These are phyloP conservation scores for Kluyveromyces aestuarii DNA, from an alignment of 805 yeast genomes.

Conservation along the genomic window DNA sequence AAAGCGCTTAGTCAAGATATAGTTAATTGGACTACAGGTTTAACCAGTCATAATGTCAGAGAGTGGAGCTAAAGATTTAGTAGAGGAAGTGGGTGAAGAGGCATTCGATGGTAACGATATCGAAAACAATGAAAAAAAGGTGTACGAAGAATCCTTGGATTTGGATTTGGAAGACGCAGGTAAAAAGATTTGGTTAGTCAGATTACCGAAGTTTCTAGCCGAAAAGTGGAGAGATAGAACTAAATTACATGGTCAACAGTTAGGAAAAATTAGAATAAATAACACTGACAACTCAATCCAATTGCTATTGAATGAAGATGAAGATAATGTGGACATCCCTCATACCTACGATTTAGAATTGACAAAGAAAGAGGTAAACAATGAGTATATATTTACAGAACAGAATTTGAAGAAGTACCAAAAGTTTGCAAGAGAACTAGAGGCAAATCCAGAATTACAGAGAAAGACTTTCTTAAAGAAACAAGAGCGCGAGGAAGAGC, in stretches of 20 bases:
- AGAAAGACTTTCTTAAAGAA: slow-evolving; percentile 27
- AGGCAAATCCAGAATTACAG: slow-evolving; percentile 31
- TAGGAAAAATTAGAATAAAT: slow-evolving; percentile 73
- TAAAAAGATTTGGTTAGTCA: slow-evolving; percentile 85
- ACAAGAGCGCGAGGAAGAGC: slow-evolving; percentile 28
- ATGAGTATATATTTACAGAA: slow-evolving; percentile 83
- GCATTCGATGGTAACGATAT: slow-evolving; percentile 38
- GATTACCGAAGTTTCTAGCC: slow-evolving; percentile 80
- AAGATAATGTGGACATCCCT: slow-evolving; percentile 50
- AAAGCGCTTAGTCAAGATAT: background rate
- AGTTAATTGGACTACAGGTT: background rate
- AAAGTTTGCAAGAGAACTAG: slow-evolving; percentile 28
- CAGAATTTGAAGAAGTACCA: slow-evolving; percentile 58
- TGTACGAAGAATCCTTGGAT: slow-evolving; percentile 62
- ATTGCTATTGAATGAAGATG: slow-evolving; percentile 43
- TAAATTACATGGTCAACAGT: slow-evolving; percentile 56
- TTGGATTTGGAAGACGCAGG: slow-evolving; percentile 53
- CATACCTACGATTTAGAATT: slow-evolving; percentile 75
- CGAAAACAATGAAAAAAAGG: slow-evolving; percentile 29
- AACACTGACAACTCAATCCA: slow-evolving; percentile 44
- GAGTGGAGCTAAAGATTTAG: slow-evolving; percentile 32
- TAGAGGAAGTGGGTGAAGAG: slow-evolving; percentile 31
- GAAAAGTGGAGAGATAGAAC: slow-evolving; percentile 67
- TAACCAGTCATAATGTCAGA: slow-evolving; percentile 4
- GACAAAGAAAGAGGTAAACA: slow-evolving; percentile 70